Evolutionary conservation across 768 basidiomycete genomes (phyloP).

Genomic region (Collybiopsis luxurians): DNA sequence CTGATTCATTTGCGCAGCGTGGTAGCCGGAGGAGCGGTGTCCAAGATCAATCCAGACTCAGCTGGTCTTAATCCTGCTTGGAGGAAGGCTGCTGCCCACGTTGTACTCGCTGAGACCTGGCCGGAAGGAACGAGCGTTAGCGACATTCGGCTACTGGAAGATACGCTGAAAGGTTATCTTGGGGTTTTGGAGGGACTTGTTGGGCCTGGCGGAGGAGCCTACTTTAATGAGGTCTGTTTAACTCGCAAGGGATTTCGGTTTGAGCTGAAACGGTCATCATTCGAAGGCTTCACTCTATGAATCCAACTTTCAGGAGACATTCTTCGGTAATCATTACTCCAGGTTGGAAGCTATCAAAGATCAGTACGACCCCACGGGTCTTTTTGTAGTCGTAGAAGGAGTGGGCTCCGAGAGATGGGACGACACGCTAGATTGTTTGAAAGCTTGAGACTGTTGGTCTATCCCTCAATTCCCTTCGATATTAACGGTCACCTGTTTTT

Average conservation of each 20-base stretch:
- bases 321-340: slow-evolving; percentile 44
- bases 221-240: slow-evolving; percentile 45
- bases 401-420: slow-evolving; percentile 55
- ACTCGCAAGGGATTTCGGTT: not conserved
- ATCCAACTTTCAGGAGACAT: slow-evolving; percentile 36
- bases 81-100: slow-evolving; percentile 37
- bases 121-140: slow-evolving; percentile 11
- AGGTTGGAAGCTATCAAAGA: slow-evolving; percentile 39
- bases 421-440: slow-evolving; percentile 31
- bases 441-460: no score
- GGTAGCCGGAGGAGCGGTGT: slow-evolving; percentile 44
- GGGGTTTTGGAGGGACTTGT: slow-evolving; percentile 20
- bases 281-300: slow-evolving; percentile 42
- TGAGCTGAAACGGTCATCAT: not conserved
- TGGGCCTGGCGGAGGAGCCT: slow-evolving; percentile 37
- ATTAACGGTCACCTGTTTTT: no score
- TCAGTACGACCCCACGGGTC: slow-evolving; percentile 39
- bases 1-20: slow-evolving; percentile 30
- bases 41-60: slow-evolving; percentile 30
- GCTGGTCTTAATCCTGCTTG: slow-evolving; percentile 48
- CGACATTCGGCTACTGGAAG: slow-evolving; percentile 10
- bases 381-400: slow-evolving; percentile 47
- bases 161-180: slow-evolving; percentile 17
- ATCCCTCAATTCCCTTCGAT: no score
- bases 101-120: slow-evolving; percentile 4